Evolutionary conservation across 1,139 yeast genomes (phyloP), one percentile per base, ranked within the genome.

Genomic region (Yamadazyma conglobata): DNA sequence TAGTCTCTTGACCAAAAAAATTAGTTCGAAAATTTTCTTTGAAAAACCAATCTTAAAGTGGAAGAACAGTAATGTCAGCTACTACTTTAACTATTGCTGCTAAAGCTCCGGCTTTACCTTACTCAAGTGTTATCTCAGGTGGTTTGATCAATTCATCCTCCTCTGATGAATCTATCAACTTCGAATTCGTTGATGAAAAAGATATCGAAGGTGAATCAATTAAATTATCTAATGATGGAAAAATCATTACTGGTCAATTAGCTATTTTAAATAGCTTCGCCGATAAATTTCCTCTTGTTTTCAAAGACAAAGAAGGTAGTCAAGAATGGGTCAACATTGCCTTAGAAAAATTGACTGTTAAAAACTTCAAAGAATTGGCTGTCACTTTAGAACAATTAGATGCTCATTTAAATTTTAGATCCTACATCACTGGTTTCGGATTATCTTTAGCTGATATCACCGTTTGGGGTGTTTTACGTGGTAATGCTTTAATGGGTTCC

Each of bases 381-480:
- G 73, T 66, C 30, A 79, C 85, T 46, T 75, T 91, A 53, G 96
- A 86, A 35, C 40, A 42, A 25, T 69, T 91, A 47, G 96, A 91
- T 48, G 62, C 79, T 31, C 91, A 82, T 57, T 73, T 91, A 58
- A 86, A 86, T 70, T 79, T 85, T 68, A 78, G 96, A 54, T 76
- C 96, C 4, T 88, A 74, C 54, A 56, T 87, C 35, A 70, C 76
- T 40, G 95, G 94, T 12, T 72, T 79, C 59, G 49, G 67, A 16
- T 66, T 75, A 39, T 65, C 93, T 9, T 60, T 79, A 34, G 93
- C 95, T 32, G 98, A 91, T 60, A 67, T 87, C 39, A 86, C 93
- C 10, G 71, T 84, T 18, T 91, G 96, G 96, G 97, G 97, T 59
- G 85, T 82, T 25, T 71, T 91, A 48, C 79, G 96, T 64, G 85